phyloP scores from a whole-genome alignment of 2,329 filamentous ascomycete genomes.

The Colletotrichum musae region DNA sequence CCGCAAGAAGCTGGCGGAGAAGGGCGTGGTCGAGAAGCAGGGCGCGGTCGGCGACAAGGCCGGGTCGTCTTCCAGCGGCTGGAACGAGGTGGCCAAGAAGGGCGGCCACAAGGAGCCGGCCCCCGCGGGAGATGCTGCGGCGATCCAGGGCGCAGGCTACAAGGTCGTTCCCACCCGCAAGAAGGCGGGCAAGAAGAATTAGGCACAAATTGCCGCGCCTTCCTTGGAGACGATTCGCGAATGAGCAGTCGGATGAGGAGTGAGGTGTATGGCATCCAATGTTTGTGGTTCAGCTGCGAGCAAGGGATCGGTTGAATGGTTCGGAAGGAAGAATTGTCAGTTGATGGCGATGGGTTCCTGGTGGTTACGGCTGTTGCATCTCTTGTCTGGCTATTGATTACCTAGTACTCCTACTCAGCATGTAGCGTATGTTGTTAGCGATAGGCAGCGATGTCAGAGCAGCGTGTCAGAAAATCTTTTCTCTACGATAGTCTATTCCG shows the following conservation, averaged over 20 bases:
- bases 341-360: not conserved
- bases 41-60: constrained; percentile 66
- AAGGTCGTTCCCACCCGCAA: constrained; percentile 86
- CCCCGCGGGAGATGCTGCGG: constrained; percentile 53
- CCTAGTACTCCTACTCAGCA: not conserved
- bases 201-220: too few relatives aligned
- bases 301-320: too few relatives aligned
- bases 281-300: too few relatives aligned
- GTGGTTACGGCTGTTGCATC: constrained; percentile 15
- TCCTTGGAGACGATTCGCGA: too few relatives aligned
- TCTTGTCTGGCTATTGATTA: constrained; percentile 13
- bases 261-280: too few relatives aligned
- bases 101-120: constrained; percentile 68
- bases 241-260: constrained; percentile 46
- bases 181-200: constrained; percentile 78
- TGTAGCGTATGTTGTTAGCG: constrained; percentile 29
- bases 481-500: too few relatives aligned
- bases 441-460: constrained; percentile 22
- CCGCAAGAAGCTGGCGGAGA: constrained; percentile 92
- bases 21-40: constrained; percentile 86
- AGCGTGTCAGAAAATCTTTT: not conserved
- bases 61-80: constrained; percentile 70
- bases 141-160: constrained; percentile 75
- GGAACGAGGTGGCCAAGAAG: constrained; percentile 99
- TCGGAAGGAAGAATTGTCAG: too few relatives aligned